phyloP scores from a whole-genome alignment of 176 grass and related monocot genomes.

The Carex cristatella region DNA sequence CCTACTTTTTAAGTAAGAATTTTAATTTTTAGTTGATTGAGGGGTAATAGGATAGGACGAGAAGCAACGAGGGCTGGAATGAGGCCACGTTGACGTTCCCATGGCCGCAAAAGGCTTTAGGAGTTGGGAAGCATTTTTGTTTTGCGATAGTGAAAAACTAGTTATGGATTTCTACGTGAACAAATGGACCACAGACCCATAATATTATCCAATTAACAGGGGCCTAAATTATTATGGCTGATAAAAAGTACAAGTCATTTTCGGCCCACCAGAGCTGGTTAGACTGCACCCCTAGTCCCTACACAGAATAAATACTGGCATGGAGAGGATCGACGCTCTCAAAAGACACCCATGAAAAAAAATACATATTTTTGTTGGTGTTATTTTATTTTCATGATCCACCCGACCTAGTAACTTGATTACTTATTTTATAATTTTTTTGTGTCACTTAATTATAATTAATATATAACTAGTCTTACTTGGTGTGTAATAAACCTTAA shows the following conservation, averaged over 20 bases:
- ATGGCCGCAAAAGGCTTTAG: not conserved
- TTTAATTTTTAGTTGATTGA: not conserved
- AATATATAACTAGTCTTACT: too few relatives aligned
- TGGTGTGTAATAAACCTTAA: too few relatives aligned
- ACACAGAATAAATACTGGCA: constrained; percentile 2
- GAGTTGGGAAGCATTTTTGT: not conserved
- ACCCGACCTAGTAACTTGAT: too few relatives aligned
- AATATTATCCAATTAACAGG: not conserved
- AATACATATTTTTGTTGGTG: too few relatives aligned
- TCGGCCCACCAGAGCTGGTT: not conserved
- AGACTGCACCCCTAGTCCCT: not conserved
- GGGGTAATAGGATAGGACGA: not conserved
- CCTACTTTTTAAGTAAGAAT: not conserved
- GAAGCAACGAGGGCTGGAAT: not conserved
- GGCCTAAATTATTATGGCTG: not conserved
- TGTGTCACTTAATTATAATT: too few relatives aligned
- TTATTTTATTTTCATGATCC: too few relatives aligned
- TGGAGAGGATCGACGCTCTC: not conserved
- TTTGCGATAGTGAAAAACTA: not conserved
- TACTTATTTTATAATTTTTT: too few relatives aligned
- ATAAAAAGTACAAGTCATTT: not conserved
- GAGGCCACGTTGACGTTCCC: not conserved
- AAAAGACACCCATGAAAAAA: not conserved
- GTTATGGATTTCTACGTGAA: not conserved
- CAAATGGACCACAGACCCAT: constrained; percentile 6